Conservation (phyloP, 768 basidiomycete species). For the Leccinum incarnatum region DNA sequence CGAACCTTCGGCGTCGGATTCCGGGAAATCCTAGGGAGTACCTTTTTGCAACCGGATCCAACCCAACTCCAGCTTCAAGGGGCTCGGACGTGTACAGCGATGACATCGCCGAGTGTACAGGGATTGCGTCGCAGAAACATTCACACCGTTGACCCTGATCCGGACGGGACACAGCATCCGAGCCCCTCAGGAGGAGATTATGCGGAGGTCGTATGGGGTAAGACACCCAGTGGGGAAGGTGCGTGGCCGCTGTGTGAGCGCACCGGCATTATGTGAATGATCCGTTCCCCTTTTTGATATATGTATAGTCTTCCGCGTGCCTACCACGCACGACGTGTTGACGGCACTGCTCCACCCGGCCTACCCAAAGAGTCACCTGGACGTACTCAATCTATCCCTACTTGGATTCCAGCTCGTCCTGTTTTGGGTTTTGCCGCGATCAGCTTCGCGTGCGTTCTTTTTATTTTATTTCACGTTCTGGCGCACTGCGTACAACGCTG, state of each 20-base stretch:
- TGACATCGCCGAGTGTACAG: conserved; percentile 19
- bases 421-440: conserved; percentile 62
- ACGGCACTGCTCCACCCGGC: conserved; percentile 81
- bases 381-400: conserved; percentile 78
- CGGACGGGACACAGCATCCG: conserved; percentile 8
- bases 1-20: too few relatives aligned
- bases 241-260: conserved; percentile 16
- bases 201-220: conserved; percentile 79
- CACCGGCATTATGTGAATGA: conserved; percentile 1
- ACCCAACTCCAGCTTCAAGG: too few relatives aligned
- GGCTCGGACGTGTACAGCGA: conserved; percentile 2
- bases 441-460: conserved; percentile 65
- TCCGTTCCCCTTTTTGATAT: neutral
- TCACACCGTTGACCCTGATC: conserved; percentile 11
- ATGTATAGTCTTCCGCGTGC: conserved; percentile 83
- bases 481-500: conserved; percentile 88
- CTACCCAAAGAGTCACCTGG: conserved; percentile 85
- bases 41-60: too few relatives aligned
- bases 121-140: conserved; percentile 25
- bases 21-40: too few relatives aligned
- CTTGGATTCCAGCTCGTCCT: conserved; percentile 76
- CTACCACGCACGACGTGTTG: conserved; percentile 87
- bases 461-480: conserved; percentile 90
- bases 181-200: conserved; percentile 20
- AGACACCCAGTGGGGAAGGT: conserved; percentile 82